phyloP scores from a whole-genome alignment of 306 rosid species.

The Astragalus membranaceus region DNA sequence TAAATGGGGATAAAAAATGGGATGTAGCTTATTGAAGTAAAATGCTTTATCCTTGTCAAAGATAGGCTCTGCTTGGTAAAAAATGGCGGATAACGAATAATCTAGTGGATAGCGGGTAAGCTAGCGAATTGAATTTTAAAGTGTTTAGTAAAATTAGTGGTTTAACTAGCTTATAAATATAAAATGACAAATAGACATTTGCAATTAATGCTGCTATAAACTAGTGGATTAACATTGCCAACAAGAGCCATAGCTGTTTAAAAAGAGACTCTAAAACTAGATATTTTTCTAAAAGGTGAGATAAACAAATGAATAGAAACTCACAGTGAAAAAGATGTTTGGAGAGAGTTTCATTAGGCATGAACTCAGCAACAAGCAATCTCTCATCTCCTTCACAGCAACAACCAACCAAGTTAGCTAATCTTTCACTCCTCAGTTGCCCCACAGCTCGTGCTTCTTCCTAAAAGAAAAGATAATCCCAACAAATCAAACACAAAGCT shows the following conservation, averaged over 20 bases:
- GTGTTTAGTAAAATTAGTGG: no score
- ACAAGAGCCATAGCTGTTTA: neutral
- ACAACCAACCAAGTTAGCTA: conserved; percentile 86
- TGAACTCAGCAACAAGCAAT: conserved; percentile 90
- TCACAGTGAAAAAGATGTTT: conserved; percentile 94
- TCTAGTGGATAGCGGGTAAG: no score
- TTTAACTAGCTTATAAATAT: no score
- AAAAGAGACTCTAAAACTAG: neutral
- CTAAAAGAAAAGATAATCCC: conserved; percentile 27
- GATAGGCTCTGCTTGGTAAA: no score
- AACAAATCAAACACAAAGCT: conserved; percentile 8
- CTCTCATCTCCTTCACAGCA: conserved; percentile 93
- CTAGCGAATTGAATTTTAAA: no score
- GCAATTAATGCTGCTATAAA: no score
- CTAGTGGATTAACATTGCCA: no score
- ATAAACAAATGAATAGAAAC: neutral
- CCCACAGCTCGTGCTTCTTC: conserved; percentile 93
- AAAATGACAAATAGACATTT: no score
- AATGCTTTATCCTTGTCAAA: conserved; percentile 1
- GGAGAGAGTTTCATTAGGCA: conserved; percentile 95
- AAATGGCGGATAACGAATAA: no score
- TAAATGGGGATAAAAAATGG: neutral
- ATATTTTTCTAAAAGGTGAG: neutral
- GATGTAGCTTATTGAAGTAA: neutral
- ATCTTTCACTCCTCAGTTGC: conserved; percentile 60